Base-by-base conservation (phyloP, 2,329 filamentous ascomycete genomes). In the Verticillium nonalfalfae region DNA sequence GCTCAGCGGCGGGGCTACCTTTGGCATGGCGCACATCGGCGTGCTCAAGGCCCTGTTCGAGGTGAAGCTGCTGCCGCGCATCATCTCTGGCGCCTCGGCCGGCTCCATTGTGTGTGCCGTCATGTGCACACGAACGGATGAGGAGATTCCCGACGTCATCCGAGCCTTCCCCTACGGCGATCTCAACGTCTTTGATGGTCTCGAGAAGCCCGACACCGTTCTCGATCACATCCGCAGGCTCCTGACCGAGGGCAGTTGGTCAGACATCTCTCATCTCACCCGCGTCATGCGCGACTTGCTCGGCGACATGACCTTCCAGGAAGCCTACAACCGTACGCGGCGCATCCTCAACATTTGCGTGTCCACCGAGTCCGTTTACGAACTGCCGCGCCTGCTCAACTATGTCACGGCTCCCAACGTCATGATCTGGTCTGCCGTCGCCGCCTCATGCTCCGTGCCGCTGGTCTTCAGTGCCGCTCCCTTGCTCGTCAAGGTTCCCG, bases 391-490 rank as follows among this genome's bases (percentile, higher is more conserved):
- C 40, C 79, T 98, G 0, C 81, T 98, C 67, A 98, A 98, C 73
- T 97, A 97, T 70, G 85, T 96, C 62, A 97, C 94, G 0, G 90
- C 94, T 0, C 93, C 94, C 0, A 95, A 97, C 71, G 93, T 98
- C 59, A 85, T 97, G 77, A 93, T 98, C 60, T 97, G 93, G 92
- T 97, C 93, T 15, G 94, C 94, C 38, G 93, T 97, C 69, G 91
- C 91, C n/a, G 92, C 94, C 0, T 97, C 94, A 0, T 98, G 94
- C 72, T 97, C 94, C 0, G 91, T 97, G 0, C 94, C 94, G 0
- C 79, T 95, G 13, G 83, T 97, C 21, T 98, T 97, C 73, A 89
- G 88, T 31, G 85, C 92, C 1, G 90, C 88, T 1, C 87, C 88
- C 1, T 76, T 98, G 11, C 84, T 94, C 50, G 90, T 93, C 62